Percentiles rank a stretch among this genome's conserved stretches.
Evolutionary conservation across 768 basidiomycete genomes (phyloP).

Genomic region (Trametes meyenii): DNA sequence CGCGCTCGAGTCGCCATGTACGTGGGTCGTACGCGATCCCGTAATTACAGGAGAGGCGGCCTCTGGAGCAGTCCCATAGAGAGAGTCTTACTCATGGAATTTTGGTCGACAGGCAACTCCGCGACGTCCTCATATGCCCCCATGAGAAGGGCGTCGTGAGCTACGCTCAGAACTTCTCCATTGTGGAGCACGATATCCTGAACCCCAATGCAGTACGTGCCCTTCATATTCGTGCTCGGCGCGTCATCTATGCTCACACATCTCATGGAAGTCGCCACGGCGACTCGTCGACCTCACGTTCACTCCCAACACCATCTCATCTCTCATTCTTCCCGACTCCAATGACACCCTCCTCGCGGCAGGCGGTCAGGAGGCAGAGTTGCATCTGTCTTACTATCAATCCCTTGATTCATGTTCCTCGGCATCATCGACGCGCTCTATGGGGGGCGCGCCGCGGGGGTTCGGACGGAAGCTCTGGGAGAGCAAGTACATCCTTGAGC

Average conservation of each 20-base stretch:
- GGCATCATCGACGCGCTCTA: constrained; percentile 5
- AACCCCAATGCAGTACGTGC: constrained; percentile 48
- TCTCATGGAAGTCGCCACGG: constrained; percentile 38
- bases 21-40: too few relatives aligned
- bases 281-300: constrained; percentile 58
- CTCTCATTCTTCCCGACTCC: constrained; percentile 52
- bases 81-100: background rate
- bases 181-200: constrained; percentile 64
- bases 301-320: constrained; percentile 64
- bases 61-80: background rate
- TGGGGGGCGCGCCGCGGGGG: constrained; percentile 17
- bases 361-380: constrained; percentile 73
- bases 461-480: constrained; percentile 49
- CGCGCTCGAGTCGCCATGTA: too few relatives aligned
- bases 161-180: constrained; percentile 55
- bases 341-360: constrained; percentile 70
- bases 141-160: constrained; percentile 64
- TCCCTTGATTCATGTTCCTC: constrained; percentile 14
- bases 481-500: constrained; percentile 49
- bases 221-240: constrained; percentile 5
- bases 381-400: constrained; percentile 61
- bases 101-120: constrained; percentile 57
- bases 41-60: too few relatives aligned
- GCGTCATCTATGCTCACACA: constrained; percentile 1
- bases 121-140: constrained; percentile 79